These are phyloP conservation scores for Diddensiella caesifluorescens DNA, from an alignment of 805 yeast genomes.

Conservation along the genomic window DNA sequence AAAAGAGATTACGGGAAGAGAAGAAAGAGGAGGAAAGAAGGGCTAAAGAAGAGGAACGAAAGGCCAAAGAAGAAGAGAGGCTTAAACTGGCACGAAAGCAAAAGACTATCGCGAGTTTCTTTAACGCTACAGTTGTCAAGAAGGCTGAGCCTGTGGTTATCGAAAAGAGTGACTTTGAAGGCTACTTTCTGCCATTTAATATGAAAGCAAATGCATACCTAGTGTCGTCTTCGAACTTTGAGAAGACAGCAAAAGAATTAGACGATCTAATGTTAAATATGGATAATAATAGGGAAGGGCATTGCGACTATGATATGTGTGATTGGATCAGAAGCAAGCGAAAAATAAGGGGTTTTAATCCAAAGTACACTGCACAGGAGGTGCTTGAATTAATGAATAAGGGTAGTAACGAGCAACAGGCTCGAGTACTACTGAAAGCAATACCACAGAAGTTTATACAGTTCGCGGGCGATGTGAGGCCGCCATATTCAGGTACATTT, in stretches of 20 bases:
- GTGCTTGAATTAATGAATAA: constrained; percentile 18
- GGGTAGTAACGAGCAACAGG: constrained; percentile 19
- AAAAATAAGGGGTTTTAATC: constrained; percentile 21
- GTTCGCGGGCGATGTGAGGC: constrained; percentile 47
- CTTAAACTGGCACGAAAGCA: constrained; percentile 13
- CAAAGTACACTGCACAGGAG: constrained; percentile 20
- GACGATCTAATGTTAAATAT: background rate
- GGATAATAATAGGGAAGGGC: background rate
- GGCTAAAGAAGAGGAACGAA: constrained; percentile 19
- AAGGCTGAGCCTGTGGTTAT: constrained; percentile 3
- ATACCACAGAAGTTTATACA: constrained; percentile 32
- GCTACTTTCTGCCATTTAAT: constrained; percentile 31
- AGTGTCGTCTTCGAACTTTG: constrained; percentile 5
- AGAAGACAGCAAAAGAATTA: background rate
- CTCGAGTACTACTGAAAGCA: constrained; percentile 15
- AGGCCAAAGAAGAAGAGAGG: constrained; percentile 17
- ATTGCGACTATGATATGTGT: constrained; percentile 1
- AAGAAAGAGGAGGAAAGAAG: constrained; percentile 20
- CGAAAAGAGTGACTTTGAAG: constrained; percentile 26
- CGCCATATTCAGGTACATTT: constrained; percentile 52
- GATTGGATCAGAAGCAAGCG: constrained; percentile 9
- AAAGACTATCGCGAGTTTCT: constrained; percentile 6
- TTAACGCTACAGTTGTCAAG: constrained; percentile 6
- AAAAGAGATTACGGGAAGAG: constrained; percentile 20
- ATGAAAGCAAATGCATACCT: constrained; percentile 24